Conservation (phyloP, 331 rosid genomes). For the Quercus phellos region DNA sequence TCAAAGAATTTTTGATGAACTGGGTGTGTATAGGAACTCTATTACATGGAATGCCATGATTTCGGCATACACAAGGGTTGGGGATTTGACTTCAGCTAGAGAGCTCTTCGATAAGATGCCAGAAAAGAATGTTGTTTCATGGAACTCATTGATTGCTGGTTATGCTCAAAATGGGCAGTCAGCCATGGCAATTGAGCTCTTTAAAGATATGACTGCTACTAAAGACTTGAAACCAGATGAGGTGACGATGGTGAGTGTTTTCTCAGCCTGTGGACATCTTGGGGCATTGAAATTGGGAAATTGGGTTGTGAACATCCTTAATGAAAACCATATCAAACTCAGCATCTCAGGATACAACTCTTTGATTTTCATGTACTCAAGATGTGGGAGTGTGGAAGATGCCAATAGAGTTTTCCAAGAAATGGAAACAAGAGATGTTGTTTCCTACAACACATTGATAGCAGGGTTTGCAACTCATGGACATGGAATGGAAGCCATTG, state of each 20-base stretch:
- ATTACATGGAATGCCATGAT: constrained; percentile 65
- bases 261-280: constrained; percentile 73
- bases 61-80: constrained; percentile 58
- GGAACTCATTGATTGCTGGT: constrained; percentile 67
- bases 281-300: constrained; percentile 55
- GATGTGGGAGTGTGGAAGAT: constrained; percentile 56
- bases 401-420: constrained; percentile 42
- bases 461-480: constrained; percentile 65
- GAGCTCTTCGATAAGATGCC: constrained; percentile 57
- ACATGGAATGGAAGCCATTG: constrained; percentile 45
- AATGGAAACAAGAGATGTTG: constrained; percentile 46
- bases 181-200: constrained; percentile 45
- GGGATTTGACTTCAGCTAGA: constrained; percentile 40
- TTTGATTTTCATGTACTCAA: constrained; percentile 59
- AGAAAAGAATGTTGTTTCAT: constrained; percentile 46
- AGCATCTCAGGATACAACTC: constrained; percentile 51
- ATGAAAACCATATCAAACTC: constrained; percentile 37
- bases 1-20: constrained; percentile 40
- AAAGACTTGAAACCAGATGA: constrained; percentile 46
- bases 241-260: constrained; percentile 59
- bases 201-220: constrained; percentile 42
- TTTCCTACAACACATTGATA: constrained; percentile 56
- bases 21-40: constrained; percentile 35
- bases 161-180: constrained; percentile 65
- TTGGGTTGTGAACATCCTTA: constrained; percentile 45